Conservation (phyloP, 2,329 filamentous ascomycete species). For the Diaporthe helianthi region DNA sequence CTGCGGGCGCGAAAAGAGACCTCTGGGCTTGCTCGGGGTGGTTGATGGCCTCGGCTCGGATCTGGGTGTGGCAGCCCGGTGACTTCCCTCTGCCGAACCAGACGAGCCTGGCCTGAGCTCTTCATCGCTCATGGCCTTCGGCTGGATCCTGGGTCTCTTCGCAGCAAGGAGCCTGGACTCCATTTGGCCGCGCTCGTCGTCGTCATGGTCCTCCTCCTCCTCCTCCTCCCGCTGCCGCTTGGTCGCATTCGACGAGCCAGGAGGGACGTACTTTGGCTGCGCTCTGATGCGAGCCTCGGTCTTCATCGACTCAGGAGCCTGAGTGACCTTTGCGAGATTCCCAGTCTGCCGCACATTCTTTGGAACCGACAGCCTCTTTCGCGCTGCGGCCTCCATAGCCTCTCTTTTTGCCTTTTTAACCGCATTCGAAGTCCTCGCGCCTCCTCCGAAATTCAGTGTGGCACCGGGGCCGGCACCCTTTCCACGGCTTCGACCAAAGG, state of each 20-base stretch:
- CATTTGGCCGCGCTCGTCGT: conserved; percentile 30
- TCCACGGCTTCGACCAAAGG: conserved; percentile 35
- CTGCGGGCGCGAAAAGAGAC: conserved; percentile 16
- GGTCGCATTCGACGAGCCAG: neutral
- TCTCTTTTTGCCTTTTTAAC: conserved; percentile 64
- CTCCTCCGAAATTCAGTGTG: conserved; percentile 20
- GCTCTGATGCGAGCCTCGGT: conserved; percentile 56
- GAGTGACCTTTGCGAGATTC: conserved; percentile 46
- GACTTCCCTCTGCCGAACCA: neutral
- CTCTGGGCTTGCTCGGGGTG: neutral
- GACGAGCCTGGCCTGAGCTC: neutral
- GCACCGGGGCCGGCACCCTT: conserved; percentile 29
- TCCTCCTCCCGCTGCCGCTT: conserved; percentile 17
- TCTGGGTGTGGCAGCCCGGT: neutral
- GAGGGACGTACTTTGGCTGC: conserved; percentile 45
- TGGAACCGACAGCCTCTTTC: conserved; percentile 48
- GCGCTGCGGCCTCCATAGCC: conserved; percentile 58
- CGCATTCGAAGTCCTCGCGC: conserved; percentile 50
- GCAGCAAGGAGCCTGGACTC: conserved; percentile 26
- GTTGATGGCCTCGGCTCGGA: neutral
- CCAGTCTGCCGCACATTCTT: neutral
- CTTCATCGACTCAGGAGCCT: conserved; percentile 62
- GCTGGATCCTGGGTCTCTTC: conserved; percentile 38
- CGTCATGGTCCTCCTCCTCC: no score
- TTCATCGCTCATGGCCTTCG: conserved; percentile 17